Base-by-base conservation (phyloP, 2,329 filamentous ascomycete genomes). In the Penicillium brevicompactum region DNA sequence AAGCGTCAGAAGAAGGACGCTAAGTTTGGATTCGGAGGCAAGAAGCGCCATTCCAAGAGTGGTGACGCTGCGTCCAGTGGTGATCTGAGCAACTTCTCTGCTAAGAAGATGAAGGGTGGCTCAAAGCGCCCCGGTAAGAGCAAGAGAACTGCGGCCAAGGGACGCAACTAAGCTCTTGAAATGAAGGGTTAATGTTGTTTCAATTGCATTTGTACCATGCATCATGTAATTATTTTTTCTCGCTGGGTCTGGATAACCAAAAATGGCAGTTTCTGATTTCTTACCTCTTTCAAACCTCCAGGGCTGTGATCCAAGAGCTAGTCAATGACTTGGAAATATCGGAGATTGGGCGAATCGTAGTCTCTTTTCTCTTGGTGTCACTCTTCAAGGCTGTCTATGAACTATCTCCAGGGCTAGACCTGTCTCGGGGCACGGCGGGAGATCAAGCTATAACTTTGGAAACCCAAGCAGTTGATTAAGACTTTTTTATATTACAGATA, bases 1-100 rank as follows among this genome's bases (percentile, higher is more conserved):
- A 97, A 97, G 81, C 88, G 94, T 57, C 85, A 89, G 73, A 96
- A 96, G 86, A 96, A 95, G 81, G 88, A 99, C 72, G 84, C 90
- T 63, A 97, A 96, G 79, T 97, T 88, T 73, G 94, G 94, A 22
- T 96, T 93, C 70, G 94, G 94, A 57, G 94, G 94, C 66, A 97
- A 96, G 86, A 99, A 99, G 83, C 83, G 89, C 52, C 87, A 92
- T 72, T 77, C 83, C 53, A 99, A 99, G 85, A 96, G 92, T 58
- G 91, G 91, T 64, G 92, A 97, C 75, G 92, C 92, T 46, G 72
- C 83, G 59, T 95, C 90, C 62, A 92, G 87, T 45, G 88, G 85
- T 58, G 94, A 99, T 73, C 78, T 95, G 64, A 85, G 85, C 59
- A 86, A 84, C 1, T 97, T 95, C 79, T 92, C 88, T 51, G 83